These are phyloP conservation scores for Aspergillus kassunensis DNA, from an alignment of 495 filamentous ascomycete genomes.

Conservation along the genomic window DNA sequence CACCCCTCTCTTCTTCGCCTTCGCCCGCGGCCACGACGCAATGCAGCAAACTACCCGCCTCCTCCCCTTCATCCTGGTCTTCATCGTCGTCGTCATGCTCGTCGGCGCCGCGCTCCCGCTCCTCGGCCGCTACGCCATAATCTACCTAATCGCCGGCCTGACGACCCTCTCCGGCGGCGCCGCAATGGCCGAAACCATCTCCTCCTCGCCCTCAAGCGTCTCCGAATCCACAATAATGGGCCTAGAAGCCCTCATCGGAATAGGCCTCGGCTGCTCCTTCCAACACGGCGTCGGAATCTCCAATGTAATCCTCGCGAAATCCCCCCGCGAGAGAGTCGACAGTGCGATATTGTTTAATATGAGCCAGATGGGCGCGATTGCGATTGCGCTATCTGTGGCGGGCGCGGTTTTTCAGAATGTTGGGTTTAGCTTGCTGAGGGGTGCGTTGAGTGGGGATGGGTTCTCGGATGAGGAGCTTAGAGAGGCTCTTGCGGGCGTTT, in stretches of 20 bases:
- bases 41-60: conserved; percentile 38
- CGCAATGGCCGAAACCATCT: conserved; percentile 4
- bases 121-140: conserved; percentile 3
- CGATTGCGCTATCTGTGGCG: conserved; percentile 7
- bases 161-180: neutral
- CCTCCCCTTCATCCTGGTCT: conserved; percentile 24
- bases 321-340: conserved; percentile 9
- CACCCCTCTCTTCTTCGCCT: conserved; percentile 48
- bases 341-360: conserved; percentile 11
- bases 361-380: conserved; percentile 11
- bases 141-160: conserved; percentile 8
- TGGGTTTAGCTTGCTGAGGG: neutral
- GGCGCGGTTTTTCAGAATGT: conserved; percentile 17
- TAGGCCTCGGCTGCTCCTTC: conserved; percentile 12
- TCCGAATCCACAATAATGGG: conserved; percentile 8
- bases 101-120: conserved; percentile 2
- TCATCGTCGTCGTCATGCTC: conserved; percentile 5
- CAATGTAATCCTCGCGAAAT: conserved; percentile 2
- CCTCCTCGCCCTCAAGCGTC: neutral
- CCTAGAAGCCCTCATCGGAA: conserved; percentile 10
- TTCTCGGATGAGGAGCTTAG: conserved; percentile 4
- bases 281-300: conserved; percentile 16
- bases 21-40: conserved; percentile 32
- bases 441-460: conserved; percentile 3
- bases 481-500: conserved; percentile 11